phyloP scores from a whole-genome alignment of 306 rosid genomes.

The Quercus bicolor region DNA sequence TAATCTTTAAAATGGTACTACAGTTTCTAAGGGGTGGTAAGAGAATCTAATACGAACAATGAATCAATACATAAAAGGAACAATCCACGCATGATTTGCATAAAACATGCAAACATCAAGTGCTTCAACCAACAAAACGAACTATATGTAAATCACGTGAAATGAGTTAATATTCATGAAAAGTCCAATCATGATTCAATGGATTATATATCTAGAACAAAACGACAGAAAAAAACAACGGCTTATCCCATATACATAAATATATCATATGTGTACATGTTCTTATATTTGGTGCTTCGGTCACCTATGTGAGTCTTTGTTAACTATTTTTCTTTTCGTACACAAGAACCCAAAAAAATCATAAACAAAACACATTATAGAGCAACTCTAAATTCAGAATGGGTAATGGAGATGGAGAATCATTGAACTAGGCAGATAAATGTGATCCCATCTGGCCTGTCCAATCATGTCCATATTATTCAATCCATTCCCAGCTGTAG shows the following conservation, averaged over 20 bases:
- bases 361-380: background rate
- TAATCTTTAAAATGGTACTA: background rate
- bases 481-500: conserved; percentile 3
- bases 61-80: background rate
- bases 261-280: background rate
- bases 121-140: background rate
- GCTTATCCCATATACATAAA: background rate
- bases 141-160: too few relatives aligned
- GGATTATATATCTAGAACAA: too few relatives aligned
- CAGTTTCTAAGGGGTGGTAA: background rate
- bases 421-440: background rate
- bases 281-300: background rate
- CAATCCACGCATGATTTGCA: background rate
- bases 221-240: too few relatives aligned
- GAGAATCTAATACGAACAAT: background rate
- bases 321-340: background rate
- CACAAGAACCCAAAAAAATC: background rate
- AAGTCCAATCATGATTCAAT: too few relatives aligned
- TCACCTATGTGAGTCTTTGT: background rate
- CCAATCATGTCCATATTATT: conserved; percentile 28
- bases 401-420: conserved; percentile 17
- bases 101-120: background rate
- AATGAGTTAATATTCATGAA: too few relatives aligned
- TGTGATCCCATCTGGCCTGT: conserved; percentile 28
- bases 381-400: background rate